A percentile compares a stretch with the other conserved stretches of the same genome.
Evolutionary conservation across 208 protist genomes (phyloP).

Genomic region (Leishmania aethiopica): DNA sequence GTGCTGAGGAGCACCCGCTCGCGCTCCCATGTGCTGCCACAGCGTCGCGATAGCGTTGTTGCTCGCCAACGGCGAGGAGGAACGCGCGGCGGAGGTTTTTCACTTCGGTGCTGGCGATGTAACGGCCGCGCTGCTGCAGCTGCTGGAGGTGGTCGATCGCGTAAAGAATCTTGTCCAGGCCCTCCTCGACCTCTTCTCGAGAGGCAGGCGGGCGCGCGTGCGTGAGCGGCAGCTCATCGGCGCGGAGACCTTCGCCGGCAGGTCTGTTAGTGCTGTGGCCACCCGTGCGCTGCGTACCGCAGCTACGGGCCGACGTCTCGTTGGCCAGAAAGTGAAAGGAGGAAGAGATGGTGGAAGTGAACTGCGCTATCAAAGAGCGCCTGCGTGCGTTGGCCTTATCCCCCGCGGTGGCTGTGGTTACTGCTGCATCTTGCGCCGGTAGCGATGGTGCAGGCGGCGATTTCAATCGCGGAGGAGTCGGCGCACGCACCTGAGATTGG

Average conservation of each 20-base stretch:
- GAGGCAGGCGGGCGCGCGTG: slow-evolving; percentile 27
- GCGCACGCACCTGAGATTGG: neutral
- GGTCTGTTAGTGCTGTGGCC: slow-evolving; percentile 10
- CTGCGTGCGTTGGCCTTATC: neutral
- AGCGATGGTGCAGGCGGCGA: neutral
- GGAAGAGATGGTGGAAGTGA: slow-evolving; percentile 30
- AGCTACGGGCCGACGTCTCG: slow-evolving; percentile 13
- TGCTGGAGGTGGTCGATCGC: slow-evolving; percentile 48
- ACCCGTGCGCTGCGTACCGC: neutral
- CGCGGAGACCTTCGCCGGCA: slow-evolving; percentile 8
- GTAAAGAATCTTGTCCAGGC: slow-evolving; percentile 57
- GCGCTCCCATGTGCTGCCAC: slow-evolving; percentile 5
- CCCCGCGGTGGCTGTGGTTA: neutral
- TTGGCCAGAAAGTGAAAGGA: slow-evolving; percentile 19
- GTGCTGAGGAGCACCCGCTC: neutral
- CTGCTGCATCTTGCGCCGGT: neutral
- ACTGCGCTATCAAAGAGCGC: slow-evolving; percentile 13
- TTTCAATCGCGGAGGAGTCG: neutral
- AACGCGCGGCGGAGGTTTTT: slow-evolving; percentile 56
- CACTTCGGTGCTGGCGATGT: slow-evolving; percentile 60
- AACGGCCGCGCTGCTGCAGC: slow-evolving; percentile 35
- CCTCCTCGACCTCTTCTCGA: slow-evolving; percentile 54
- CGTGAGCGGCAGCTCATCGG: slow-evolving; percentile 14
- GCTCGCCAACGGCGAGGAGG: slow-evolving; percentile 48
- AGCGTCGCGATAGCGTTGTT: slow-evolving; percentile 25